Conservation (phyloP, 1,284 basidiomycete species). For the Puccinia sorghi region DNA sequence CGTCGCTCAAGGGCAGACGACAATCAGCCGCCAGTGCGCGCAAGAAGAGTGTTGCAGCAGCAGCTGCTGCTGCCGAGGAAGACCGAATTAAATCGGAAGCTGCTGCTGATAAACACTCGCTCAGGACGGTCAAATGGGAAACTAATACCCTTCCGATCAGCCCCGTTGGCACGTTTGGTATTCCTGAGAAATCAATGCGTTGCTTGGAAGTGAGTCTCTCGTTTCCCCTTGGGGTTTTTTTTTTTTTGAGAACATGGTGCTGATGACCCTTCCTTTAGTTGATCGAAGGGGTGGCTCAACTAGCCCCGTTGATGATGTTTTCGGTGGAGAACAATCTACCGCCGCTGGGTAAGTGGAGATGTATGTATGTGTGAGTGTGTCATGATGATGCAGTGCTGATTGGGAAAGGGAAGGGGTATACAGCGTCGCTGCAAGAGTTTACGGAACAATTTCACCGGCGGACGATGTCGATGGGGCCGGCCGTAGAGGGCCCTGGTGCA, state of each 20-base stretch:
- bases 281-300: constrained; percentile 46
- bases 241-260: neutral
- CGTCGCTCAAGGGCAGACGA: constrained; percentile 1
- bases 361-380: neutral
- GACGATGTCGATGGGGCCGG: neutral
- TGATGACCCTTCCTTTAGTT: constrained; percentile 30
- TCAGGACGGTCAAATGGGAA: constrained; percentile 37
- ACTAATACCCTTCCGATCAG: constrained; percentile 11
- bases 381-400: neutral
- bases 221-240: neutral
- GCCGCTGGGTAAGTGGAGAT: constrained; percentile 26
- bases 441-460: neutral
- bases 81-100: constrained; percentile 18
- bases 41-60: constrained; percentile 20
- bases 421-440: neutral
- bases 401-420: neutral
- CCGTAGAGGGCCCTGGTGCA: neutral
- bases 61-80: constrained; percentile 26
- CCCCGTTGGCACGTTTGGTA: constrained; percentile 42
- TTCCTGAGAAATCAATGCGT: constrained; percentile 49
- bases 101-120: neutral
- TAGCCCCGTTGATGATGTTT: constrained; percentile 42
- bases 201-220: constrained; percentile 42
- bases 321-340: constrained; percentile 31
- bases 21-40: constrained; percentile 2